phyloP scores from a whole-genome alignment of 768 basidiomycete species.

The Termitomyces sp. region DNA sequence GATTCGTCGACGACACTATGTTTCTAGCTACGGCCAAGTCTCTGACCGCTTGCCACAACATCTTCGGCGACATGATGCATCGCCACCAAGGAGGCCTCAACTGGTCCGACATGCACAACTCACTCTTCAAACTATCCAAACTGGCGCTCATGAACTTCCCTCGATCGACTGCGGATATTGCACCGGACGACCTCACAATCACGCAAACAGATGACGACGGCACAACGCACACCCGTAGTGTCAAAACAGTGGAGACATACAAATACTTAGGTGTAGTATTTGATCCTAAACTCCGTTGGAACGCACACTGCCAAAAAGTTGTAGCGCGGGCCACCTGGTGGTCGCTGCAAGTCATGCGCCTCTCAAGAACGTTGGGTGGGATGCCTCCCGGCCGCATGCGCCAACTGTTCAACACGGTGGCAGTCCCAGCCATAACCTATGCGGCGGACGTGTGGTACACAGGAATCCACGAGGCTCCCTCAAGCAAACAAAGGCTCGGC shows the following conservation, averaged over 20 bases:
- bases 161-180: accelerated
- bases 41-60: no score
- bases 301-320: neutral
- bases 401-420: neutral
- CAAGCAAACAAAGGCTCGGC: no score
- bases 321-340: neutral
- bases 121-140: no score
- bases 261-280: neutral
- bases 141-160: no score
- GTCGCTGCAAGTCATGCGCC: neutral
- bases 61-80: no score
- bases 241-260: neutral
- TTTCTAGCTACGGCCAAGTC: no score
- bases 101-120: no score
- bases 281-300: neutral
- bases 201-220: no score
- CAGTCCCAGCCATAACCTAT: neutral
- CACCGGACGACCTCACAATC: neutral
- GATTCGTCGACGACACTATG: no score
- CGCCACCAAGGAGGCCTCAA: no score
- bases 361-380: neutral
- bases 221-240: no score
- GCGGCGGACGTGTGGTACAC: neutral
- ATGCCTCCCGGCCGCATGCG: neutral
- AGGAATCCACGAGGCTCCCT: neutral